Base-by-base conservation (phyloP, 106 monocot species). In the Allium cepa region DNA sequence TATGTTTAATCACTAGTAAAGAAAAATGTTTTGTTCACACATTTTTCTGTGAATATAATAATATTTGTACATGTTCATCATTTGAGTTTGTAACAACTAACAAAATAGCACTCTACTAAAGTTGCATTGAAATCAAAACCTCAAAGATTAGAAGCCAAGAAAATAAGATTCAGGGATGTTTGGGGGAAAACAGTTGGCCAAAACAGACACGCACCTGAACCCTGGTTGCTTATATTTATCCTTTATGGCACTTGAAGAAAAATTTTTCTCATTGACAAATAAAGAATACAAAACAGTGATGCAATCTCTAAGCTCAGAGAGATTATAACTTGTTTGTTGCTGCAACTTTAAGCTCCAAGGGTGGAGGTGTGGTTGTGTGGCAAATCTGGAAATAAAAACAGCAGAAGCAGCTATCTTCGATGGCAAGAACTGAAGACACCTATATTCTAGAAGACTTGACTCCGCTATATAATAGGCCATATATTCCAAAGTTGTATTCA, bases 321-420 rank as follows among this genome's bases (percentile, higher is more conserved):
- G 73, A 52, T 60, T 74, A 46, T 90, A 90, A 50, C 76, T 80
- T 8, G 83, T 80, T 46, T 26, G 69, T 0, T 49, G 66, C 47
- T 63, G 15, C 57, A 90, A 60, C 18, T 57, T 49, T 17, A 61
- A 17, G 47, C 12, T 80, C 85, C 91, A 87, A 14, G 87, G 91
- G 72, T 84, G 81, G 8, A 10, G 22, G 9, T 62, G 47, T 10
- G 80, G 79, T 47, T 80, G 68, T 9, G 82, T 66, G 16, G 79
- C 72, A 13, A 81, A 80, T 66, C 87, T 81, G n/a, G 91, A 79
- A 53, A 84, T n/a, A 75, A 87, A 82, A 60, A 91, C 84, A 63
- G 75, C 84, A 49, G 91, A 84, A 59, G 84, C 81, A 11, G 91
- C 91, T 46, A 84, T 69, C 7, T 74, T 16, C 2, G 91, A 91